Base-by-base conservation (phyloP, 129 eudicot species). In the Oenanthe sinensis region DNA sequence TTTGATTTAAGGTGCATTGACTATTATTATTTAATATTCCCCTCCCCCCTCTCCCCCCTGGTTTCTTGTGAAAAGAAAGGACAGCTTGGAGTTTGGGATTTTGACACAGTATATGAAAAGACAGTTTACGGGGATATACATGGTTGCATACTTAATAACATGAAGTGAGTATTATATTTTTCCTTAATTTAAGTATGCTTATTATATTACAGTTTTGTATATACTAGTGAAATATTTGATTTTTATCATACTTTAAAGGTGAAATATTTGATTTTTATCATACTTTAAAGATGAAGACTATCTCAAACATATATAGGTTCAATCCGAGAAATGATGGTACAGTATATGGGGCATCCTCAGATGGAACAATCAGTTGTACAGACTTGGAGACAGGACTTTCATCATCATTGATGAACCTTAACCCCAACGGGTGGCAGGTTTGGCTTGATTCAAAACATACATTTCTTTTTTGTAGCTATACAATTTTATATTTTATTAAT, bases 71-170 rank as follows among this genome's bases (percentile, higher is more conserved):
- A 76, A 68, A 43, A 96, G 99, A 96, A 92, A 92, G 99, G 99
- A 80, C 99, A 96, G 77, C 89, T 96, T 82, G 99, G 99, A 81
- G 93, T 96, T 69, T 96, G 97, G 97, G 97, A 96, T 85, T 96
- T 82, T 77, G 85, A 49, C 16, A 89, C 85, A 85, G 95, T 92
- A 43, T 76, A 89, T 75, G 97, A 92, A 75, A 92, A 85, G 85
- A 90, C 87, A 55, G 99, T 96, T 28, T 96, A 96, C 17, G 88
- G 91, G 46, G 87, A 90, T 82, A 84, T 96, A 69, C 99, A 96
- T 73, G 58, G 79, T 76, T 90, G 97, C 84, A 86, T 96, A 78
- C 93, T 96, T 55, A 96, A 96, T 85, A 88, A 87, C 80, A 89
- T 96, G 93, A 96, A 87, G 99, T 96, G 87, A 88, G 97, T 81